Evolutionary conservation across 2,329 filamentous ascomycete genomes (phyloP).

Genomic region (Penicillium thymicola): DNA sequence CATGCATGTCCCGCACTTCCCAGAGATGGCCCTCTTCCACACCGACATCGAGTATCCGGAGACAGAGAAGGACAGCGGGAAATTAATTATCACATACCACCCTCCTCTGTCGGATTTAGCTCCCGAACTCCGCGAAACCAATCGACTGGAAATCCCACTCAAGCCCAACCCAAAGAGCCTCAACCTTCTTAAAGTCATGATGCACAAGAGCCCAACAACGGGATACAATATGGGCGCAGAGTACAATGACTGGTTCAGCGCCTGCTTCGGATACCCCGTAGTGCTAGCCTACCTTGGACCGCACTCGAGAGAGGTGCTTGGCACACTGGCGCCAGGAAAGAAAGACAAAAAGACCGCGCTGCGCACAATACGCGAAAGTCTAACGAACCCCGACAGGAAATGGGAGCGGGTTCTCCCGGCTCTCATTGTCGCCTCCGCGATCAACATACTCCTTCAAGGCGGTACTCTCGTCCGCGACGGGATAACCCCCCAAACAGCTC

Average conservation of each 20-base stretch:
- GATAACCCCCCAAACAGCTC: background rate
- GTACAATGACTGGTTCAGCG: slow-evolving; percentile 65
- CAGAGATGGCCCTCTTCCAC: slow-evolving; percentile 62
- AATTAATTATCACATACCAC: slow-evolving; percentile 43
- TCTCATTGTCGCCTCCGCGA: background rate
- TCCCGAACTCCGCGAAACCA: slow-evolving; percentile 3
- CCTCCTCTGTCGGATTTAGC: slow-evolving; percentile 27
- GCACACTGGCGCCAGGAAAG: slow-evolving; percentile 53
- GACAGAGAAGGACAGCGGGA: slow-evolving; percentile 25
- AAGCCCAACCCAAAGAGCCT: slow-evolving; percentile 50
- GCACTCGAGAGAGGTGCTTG: slow-evolving; percentile 59
- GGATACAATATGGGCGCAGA: slow-evolving; percentile 62
- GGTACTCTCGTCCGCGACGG: background rate
- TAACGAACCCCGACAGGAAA: background rate
- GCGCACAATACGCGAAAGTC: background rate
- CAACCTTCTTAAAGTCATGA: slow-evolving; percentile 50
- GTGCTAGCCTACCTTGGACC: slow-evolving; percentile 64
- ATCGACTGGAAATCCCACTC: slow-evolving; percentile 55
- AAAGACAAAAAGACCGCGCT: slow-evolving; percentile 4
- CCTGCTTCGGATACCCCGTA: slow-evolving; percentile 61
- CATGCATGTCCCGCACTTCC: slow-evolving; percentile 58
- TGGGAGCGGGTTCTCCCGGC: background rate
- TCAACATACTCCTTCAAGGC: background rate
- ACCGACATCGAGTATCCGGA: slow-evolving; percentile 50
- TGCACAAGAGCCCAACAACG: slow-evolving; percentile 58